Evolutionary conservation across 1,284 basidiomycete species (phyloP).

Genomic region (Ganoderma leucocontextum): DNA sequence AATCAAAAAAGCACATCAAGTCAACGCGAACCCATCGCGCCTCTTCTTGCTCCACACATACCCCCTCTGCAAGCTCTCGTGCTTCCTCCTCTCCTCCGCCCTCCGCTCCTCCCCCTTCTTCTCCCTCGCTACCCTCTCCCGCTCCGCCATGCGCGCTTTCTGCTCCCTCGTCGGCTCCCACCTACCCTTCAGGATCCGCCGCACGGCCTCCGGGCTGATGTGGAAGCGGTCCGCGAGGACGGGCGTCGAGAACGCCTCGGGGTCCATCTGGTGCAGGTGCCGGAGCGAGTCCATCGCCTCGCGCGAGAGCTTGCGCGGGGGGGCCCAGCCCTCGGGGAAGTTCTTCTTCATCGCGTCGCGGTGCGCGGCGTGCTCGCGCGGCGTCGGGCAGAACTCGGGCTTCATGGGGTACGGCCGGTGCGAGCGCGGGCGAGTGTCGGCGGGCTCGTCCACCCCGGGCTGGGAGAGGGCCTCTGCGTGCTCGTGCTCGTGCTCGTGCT

Average conservation of each 20-base stretch:
- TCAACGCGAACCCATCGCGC: constrained; percentile 28
- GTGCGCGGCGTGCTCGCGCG: constrained; percentile 60
- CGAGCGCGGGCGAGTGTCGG: constrained; percentile 14
- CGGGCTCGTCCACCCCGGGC: no score
- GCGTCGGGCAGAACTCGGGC: constrained; percentile 39
- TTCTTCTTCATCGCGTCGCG: constrained; percentile 61
- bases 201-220: constrained; percentile 87
- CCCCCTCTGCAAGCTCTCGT: constrained; percentile 40
- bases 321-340: constrained; percentile 86
- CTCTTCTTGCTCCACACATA: constrained; percentile 16
- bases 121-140: constrained; percentile 61
- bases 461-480: constrained; percentile 12
- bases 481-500: not conserved
- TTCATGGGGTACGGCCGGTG: constrained; percentile 25
- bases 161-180: constrained; percentile 75
- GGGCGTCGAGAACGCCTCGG: constrained; percentile 72
- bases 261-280: constrained; percentile 75
- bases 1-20: constrained; percentile 16
- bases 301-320: constrained; percentile 87
- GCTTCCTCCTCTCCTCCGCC: constrained; percentile 51
- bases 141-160: constrained; percentile 60
- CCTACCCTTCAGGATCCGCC: constrained; percentile 83
- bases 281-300: constrained; percentile 91
- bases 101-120: constrained; percentile 51
- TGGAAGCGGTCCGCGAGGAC: constrained; percentile 82